phyloP scores from a whole-genome alignment of 1,284 basidiomycete species.

The Heliocybe sulcata region DNA sequence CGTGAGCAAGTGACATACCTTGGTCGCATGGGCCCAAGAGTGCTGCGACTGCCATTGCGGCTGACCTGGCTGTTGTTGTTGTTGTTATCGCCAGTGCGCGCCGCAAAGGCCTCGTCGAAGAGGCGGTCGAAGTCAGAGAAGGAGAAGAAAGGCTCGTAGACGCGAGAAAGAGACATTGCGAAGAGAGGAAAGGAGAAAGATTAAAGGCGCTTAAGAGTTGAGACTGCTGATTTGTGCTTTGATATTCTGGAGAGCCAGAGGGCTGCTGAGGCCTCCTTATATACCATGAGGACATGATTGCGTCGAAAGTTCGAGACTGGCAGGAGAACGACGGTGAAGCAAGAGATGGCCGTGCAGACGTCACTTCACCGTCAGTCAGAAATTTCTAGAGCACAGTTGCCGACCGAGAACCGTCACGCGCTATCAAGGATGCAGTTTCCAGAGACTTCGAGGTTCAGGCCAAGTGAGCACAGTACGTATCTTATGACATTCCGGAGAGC shows the following conservation, averaged over 20 bases:
- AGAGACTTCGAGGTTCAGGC: not conserved
- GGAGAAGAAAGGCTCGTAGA: not conserved
- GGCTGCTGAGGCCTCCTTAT: not conserved
- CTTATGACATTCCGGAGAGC: not conserved
- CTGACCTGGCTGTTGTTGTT: not conserved
- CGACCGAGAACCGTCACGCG: not conserved
- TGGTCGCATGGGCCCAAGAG: not conserved
- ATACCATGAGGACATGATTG: not conserved
- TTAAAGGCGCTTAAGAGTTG: not conserved
- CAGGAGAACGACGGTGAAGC: not conserved
- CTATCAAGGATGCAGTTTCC: not conserved
- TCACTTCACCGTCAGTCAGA: not conserved
- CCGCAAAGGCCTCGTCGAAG: conserved; percentile 6
- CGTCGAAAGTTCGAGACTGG: not conserved
- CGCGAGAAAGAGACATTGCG: not conserved
- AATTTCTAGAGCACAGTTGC: not conserved
- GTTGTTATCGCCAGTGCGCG: not conserved
- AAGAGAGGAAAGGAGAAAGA: not conserved
- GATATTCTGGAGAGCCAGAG: not conserved
- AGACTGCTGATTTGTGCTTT: not conserved
- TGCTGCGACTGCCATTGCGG: not conserved
- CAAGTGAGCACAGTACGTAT: too few relatives aligned
- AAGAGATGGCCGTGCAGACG: not conserved
- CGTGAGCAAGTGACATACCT: not conserved
- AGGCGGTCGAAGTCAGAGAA: conserved; percentile 5